Base-by-base conservation (phyloP, 2,329 filamentous ascomycete genomes). In the Pyrenophora teres region DNA sequence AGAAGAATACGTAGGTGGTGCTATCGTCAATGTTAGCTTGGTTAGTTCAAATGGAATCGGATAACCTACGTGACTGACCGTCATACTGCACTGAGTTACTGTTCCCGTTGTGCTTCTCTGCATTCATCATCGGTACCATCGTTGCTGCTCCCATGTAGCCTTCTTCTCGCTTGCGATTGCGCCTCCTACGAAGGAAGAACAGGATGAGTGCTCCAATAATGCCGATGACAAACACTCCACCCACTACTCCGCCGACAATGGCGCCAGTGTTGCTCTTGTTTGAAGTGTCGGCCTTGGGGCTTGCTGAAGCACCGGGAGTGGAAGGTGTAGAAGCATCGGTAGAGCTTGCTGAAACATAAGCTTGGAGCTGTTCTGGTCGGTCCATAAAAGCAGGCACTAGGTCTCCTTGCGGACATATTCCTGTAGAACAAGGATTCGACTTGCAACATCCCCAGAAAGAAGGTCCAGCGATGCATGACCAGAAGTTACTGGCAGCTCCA, bases 341-440 rank as follows among this genome's bases (percentile, higher is more conserved):
- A 7, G 40, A 10, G 8, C 16, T 50, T 35, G 46, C 36, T 27
- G 15, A 37, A 9, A 40, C 39, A 41, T 65, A 71, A 6, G 54
- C 55, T 9, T 45, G 49, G 40, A 65, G 56, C 25, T 65, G 54
- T 6, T 54, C 63, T 4, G 60, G 56, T 35, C 48, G 55, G 15
- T 63, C 59, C 35, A 69, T 39, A 21, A 65, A 66, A 1, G 70
- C 68, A 6, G 58, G 55, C 6, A 56, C 45, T 1, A 77, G 60
- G 47, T 71, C 62, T 0, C 44, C 63, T 7, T 50, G 38, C 4
- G 62, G 48, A 53, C 76, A 78, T 32, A 49, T 47, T 21, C 51
- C 35, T 13, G 40, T 33, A 50, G 41, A 9, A 56, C 76, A 78
- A 13, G 76, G 65, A 40, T 73, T 64, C 1, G 52, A 57, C 30